These are phyloP conservation scores for Agrostemma githago DNA, from an alignment of 148 eudicot genomes.

Conservation along the genomic window DNA sequence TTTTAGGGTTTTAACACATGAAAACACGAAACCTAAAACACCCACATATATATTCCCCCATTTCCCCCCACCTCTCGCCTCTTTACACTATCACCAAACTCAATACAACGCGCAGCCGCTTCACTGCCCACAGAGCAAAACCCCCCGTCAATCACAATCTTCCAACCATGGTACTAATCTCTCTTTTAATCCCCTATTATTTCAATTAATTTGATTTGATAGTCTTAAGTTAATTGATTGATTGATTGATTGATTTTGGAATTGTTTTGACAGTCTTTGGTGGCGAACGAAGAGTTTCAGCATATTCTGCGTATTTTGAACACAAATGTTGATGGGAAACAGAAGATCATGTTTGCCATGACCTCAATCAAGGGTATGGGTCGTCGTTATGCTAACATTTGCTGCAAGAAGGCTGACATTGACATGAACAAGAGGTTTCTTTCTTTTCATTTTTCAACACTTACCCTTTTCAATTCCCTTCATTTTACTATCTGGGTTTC, in stretches of 20 bases:
- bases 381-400: slow-evolving; percentile 84
- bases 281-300: slow-evolving; percentile 85
- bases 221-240: neutral
- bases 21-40: neutral
- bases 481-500: neutral
- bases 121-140: neutral
- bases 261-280: slow-evolving; percentile 44
- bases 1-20: neutral
- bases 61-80: neutral
- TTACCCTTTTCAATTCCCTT: neutral
- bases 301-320: slow-evolving; percentile 87
- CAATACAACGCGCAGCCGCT: neutral
- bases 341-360: slow-evolving; percentile 90
- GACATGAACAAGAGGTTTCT: slow-evolving; percentile 87
- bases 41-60: neutral
- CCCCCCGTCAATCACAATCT: neutral
- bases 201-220: neutral
- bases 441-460: neutral
- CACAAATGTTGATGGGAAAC: slow-evolving; percentile 89
- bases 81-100: neutral
- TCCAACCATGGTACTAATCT: slow-evolving; percentile 24
- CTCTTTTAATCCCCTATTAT: neutral
- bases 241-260: neutral
- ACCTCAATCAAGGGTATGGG: slow-evolving; percentile 96
- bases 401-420: slow-evolving; percentile 87